Evolutionary conservation across 352 stramenopile genomes (phyloP).

Genomic region (Phytophthora megakarya): DNA sequence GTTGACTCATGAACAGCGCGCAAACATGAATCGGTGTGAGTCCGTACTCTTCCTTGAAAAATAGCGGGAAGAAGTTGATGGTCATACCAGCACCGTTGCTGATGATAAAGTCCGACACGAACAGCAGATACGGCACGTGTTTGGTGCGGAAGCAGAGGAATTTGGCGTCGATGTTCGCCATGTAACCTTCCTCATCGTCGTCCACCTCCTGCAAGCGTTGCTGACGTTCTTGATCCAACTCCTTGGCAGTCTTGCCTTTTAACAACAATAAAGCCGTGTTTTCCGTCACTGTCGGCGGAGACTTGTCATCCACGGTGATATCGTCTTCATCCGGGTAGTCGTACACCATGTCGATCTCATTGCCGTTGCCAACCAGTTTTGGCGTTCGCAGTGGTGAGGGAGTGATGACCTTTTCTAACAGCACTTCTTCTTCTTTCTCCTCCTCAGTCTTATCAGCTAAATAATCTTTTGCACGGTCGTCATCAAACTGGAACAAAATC

Average conservation of each 20-base stretch:
- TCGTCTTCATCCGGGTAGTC: conserved; percentile 68
- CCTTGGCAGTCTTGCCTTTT: conserved; percentile 34
- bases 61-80: conserved; percentile 86
- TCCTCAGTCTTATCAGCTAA: conserved; percentile 26
- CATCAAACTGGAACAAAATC: conserved; percentile 62
- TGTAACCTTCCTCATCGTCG: conserved; percentile 38
- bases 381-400: conserved; percentile 61
- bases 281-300: conserved; percentile 34
- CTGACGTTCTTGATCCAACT: conserved; percentile 37
- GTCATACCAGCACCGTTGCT: conserved; percentile 86
- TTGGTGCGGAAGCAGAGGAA: conserved; percentile 72
- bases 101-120: conserved; percentile 82
- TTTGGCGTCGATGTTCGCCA: conserved; percentile 40
- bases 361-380: conserved; percentile 57
- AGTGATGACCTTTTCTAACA: conserved; percentile 29
- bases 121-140: conserved; percentile 74
- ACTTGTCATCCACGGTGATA: conserved; percentile 37
- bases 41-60: conserved; percentile 83
- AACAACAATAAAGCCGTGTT: conserved; percentile 41
- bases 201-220: conserved; percentile 28
- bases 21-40: conserved; percentile 78
- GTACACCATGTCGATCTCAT: conserved; percentile 65
- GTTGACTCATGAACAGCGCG: conserved; percentile 67
- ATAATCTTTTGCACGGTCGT: conserved; percentile 61
- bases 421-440: conserved; percentile 27